Evolutionary conservation across 2,329 filamentous ascomycete species (phyloP), one percentile per base, ranked within the genome.

Genomic region (Ophiocordyceps sinensis): DNA sequence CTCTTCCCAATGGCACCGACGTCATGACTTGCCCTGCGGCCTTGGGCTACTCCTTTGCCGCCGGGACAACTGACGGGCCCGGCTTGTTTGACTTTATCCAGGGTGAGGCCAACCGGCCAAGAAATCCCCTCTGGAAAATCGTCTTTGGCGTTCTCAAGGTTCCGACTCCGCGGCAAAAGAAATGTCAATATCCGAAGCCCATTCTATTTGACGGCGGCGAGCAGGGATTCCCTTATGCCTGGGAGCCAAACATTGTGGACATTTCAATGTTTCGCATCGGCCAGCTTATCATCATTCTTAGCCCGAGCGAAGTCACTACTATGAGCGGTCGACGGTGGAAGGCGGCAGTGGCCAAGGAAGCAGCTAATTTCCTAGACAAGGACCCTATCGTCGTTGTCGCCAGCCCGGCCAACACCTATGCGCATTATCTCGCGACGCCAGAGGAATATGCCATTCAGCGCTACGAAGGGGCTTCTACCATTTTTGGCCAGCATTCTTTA

Each of bases 81-180:
- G 89, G 89, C 1, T 78, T 78, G 0, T 94, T 94, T 53, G 89
- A 95, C 60, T 95, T 95, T 56, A 91, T 85, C 1, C 89, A 96
- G 55, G 88, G 87, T 48, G 75, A 84, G 47, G 75, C 77, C 0
- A 79, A 79, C 26, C 68, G 75, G 14, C 80, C 85, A 5, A 37
- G 13, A 9, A 41, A 41, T n/a, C 36, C 40, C 5, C 28, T 95
- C 4, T 95, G 89, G 89, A 67, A 70, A 21, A 66, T 84, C 8
- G 85, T 93, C 3, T 79, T 83, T 3, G 73, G 73, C 9, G 64
- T 86, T 14, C 65, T 95, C 13, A 82, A 85, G 41, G 67, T 70
- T 17, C 86, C 89, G 0, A 75, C 73, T 0, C 60, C 75, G 5
- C 71, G 77, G 43, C 89, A 95, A 56, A 69, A 69, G 42, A 68